phyloP scores from a whole-genome alignment of 164 flowering plant genomes.

The Kalanchoe fedtschenkoi region DNA sequence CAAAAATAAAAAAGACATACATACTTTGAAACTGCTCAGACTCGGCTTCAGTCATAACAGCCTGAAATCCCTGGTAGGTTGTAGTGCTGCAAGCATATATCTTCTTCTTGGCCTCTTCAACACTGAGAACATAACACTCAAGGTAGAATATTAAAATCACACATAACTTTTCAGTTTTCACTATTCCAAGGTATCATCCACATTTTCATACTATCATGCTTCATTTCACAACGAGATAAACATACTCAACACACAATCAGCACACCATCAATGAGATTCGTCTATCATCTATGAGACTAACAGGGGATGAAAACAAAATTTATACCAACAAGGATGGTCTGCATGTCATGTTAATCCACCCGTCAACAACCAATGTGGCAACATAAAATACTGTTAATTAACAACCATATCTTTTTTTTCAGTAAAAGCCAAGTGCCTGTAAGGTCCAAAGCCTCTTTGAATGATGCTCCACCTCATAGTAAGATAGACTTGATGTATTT shows the following conservation, averaged over 20 bases:
- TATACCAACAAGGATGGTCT: too few species aligned
- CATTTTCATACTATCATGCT: not conserved
- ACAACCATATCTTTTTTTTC: too few species aligned
- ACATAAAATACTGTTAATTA: too few species aligned
- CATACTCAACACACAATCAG: too few species aligned
- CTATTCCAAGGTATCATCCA: not conserved
- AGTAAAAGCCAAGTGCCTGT: too few species aligned
- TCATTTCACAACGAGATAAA: not conserved
- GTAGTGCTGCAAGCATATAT: slow-evolving; percentile 98
- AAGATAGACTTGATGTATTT: too few species aligned
- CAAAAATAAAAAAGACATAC: not conserved
- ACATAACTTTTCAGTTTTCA: too few species aligned
- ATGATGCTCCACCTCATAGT: too few species aligned
- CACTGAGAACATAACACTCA: slow-evolving; percentile 31
- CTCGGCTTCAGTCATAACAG: slow-evolving; percentile 78
- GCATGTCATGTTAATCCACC: too few species aligned
- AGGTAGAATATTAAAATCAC: not conserved
- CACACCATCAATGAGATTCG: not conserved
- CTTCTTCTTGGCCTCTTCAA: slow-evolving; percentile 99
- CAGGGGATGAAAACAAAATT: not conserved
- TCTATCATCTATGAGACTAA: not conserved
- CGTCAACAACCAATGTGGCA: too few species aligned
- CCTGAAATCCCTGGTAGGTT: slow-evolving; percentile 91
- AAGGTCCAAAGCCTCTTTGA: not conserved
- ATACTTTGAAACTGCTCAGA: slow-evolving; percentile 91